Evolutionary conservation across 2,329 filamentous ascomycete species (phyloP).

Genomic region (Neofusicoccum sp.): DNA sequence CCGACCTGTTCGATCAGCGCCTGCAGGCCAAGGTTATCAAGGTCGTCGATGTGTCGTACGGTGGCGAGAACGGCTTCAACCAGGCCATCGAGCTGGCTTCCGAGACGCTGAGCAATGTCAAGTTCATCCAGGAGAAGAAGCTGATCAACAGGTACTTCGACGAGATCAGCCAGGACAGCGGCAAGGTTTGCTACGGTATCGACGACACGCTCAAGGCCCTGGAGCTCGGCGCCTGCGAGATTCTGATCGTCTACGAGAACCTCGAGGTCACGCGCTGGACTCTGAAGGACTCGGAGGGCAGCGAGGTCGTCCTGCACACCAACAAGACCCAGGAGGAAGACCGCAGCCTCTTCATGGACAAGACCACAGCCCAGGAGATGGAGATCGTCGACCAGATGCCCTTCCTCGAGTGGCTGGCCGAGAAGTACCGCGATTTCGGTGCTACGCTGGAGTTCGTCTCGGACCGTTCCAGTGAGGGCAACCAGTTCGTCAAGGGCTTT

Average conservation of each 20-base stretch:
- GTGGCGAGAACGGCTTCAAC: conserved; percentile 99
- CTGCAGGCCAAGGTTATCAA: conserved; percentile 97
- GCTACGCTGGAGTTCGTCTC: conserved; percentile 96
- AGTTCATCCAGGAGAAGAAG: conserved; percentile 99
- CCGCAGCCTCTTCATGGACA: conserved; percentile 89
- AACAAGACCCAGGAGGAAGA: conserved; percentile 82
- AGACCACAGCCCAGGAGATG: conserved; percentile 96
- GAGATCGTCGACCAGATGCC: conserved; percentile 84
- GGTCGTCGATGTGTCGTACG: conserved; percentile 97
- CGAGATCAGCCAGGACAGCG: conserved; percentile 96
- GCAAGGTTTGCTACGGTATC: conserved; percentile 96
- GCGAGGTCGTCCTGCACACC: conserved; percentile 78
- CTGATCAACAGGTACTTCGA: conserved; percentile 99
- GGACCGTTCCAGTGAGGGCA: conserved; percentile 95
- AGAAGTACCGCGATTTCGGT: conserved; percentile 98
- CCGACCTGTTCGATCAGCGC: conserved; percentile 94
- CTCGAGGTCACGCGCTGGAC: conserved; percentile 91
- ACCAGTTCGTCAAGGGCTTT: conserved; percentile 99
- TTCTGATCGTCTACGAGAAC: conserved; percentile 95
- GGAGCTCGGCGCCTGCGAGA: conserved; percentile 93
- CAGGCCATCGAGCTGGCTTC: conserved; percentile 95
- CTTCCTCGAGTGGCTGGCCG: conserved; percentile 99
- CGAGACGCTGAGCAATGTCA: conserved; percentile 97
- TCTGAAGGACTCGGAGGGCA: conserved; percentile 76
- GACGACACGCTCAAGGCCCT: conserved; percentile 97